These are phyloP conservation scores for Hygrophorus pudorinus DNA, from an alignment of 768 basidiomycete genomes.

Conservation along the genomic window DNA sequence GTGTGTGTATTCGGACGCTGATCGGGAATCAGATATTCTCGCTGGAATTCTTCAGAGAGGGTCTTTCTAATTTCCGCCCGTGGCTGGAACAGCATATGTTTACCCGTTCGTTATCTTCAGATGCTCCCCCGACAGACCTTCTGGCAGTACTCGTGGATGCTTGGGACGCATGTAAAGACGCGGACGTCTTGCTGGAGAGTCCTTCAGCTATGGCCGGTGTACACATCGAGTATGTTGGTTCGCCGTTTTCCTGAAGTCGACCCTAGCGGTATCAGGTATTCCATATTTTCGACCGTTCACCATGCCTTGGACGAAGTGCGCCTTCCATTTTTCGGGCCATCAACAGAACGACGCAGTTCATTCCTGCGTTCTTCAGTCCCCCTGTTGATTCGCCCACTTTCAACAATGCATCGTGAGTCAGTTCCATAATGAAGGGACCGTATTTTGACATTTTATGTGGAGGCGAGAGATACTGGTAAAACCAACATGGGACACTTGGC, in stretches of 20 bases:
- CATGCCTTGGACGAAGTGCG: constrained; percentile 51
- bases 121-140: not conserved
- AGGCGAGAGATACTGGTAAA: constrained; percentile 32
- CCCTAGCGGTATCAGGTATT: constrained; percentile 32
- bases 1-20: too few species aligned
- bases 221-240: constrained; percentile 41
- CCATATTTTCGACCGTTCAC: constrained; percentile 60
- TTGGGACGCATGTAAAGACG: constrained; percentile 54
- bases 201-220: constrained; percentile 65
- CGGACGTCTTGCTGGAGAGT: constrained; percentile 56
- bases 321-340: constrained; percentile 2
- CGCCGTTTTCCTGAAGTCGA: not conserved
- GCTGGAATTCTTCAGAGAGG: too few species aligned
- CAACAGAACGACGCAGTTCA: constrained; percentile 46
- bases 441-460: constrained; percentile 25
- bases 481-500: constrained; percentile 54
- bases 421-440: not conserved
- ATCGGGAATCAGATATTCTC: too few species aligned
- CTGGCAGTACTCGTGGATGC: constrained; percentile 50
- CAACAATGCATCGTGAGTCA: constrained; percentile 46
- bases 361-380: constrained; percentile 53
- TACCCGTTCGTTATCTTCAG: too few species aligned
- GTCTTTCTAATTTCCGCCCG: too few species aligned
- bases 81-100: too few species aligned
- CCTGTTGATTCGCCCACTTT: constrained; percentile 55